phyloP scores from a whole-genome alignment of 345 rosid species.

The Barbarea vulgaris region DNA sequence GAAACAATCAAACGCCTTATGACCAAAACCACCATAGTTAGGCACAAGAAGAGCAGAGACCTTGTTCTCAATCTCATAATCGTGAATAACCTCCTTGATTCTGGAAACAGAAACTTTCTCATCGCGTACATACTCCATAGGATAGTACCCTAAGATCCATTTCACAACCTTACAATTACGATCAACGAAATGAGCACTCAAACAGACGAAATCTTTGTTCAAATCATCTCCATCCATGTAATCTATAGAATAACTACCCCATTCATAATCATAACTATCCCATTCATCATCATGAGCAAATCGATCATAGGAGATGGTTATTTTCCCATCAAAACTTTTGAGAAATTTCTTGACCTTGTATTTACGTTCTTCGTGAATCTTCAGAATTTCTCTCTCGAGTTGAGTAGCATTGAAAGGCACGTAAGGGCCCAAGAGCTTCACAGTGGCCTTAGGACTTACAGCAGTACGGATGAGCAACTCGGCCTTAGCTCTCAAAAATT shows the following conservation, averaged over 20 bases:
- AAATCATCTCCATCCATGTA: not conserved
- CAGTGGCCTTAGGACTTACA: not conserved
- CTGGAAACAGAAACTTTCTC: not conserved
- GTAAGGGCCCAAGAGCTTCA: not conserved
- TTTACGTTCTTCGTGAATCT: constrained; percentile 5
- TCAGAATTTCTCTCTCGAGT: not conserved
- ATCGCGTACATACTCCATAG: not conserved
- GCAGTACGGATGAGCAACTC: not conserved
- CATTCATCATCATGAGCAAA: not conserved
- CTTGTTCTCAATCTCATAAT: constrained; percentile 19
- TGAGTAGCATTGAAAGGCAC: not conserved
- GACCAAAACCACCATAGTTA: not conserved
- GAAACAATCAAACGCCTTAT: not conserved
- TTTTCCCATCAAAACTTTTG: not conserved
- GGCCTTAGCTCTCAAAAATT: not conserved
- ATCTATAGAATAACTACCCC: not conserved
- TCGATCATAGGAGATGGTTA: not conserved
- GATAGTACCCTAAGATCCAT: constrained; percentile 26
- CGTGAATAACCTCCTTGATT: constrained; percentile 1
- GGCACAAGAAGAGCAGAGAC: constrained; percentile 16
- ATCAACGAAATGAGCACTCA: constrained; percentile 20
- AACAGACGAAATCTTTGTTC: not conserved
- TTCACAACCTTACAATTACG: not conserved
- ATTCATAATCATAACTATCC: not conserved
- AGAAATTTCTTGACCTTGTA: constrained; percentile 13